Evolutionary conservation across 2,329 filamentous ascomycete species (phyloP).

Genomic region (Huntiella decipiens): DNA sequence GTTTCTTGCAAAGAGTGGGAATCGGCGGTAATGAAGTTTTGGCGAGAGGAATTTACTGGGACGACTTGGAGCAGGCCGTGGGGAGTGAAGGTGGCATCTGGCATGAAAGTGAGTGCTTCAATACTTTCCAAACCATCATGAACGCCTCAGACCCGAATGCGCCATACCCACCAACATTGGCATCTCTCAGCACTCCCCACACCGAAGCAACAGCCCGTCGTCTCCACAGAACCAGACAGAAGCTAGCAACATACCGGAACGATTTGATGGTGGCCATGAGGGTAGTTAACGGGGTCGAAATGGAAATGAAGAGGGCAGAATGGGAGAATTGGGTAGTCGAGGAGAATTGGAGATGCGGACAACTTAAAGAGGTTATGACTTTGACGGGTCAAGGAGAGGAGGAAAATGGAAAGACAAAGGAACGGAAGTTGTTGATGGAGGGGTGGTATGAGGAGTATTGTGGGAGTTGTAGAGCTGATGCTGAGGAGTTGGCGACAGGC

Average conservation of each 20-base stretch:
- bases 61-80: conserved; percentile 53
- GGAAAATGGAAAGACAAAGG: not conserved
- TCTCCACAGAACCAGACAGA: conserved; percentile 62
- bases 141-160: conserved; percentile 39
- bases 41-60: conserved; percentile 69
- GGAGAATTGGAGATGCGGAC: conserved; percentile 58
- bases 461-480: conserved; percentile 34
- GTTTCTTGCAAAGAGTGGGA: conserved; percentile 66
- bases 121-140: conserved; percentile 40
- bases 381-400: not conserved
- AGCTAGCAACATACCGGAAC: conserved; percentile 68
- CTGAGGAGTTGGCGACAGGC: conserved; percentile 15
- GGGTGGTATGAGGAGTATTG: conserved; percentile 36
- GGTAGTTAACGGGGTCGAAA: conserved; percentile 75
- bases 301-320: conserved; percentile 66
- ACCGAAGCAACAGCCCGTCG: conserved; percentile 28
- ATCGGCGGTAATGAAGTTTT: conserved; percentile 62
- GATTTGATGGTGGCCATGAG: conserved; percentile 81
- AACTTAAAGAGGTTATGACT: conserved; percentile 20
- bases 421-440: conserved; percentile 16
- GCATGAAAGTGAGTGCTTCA: conserved; percentile 20
- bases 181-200: conserved; percentile 29
- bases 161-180: conserved; percentile 23
- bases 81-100: conserved; percentile 16
- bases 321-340: conserved; percentile 85